Conservation (phyloP, 768 basidiomycete genomes). For the Lactarius psammicola region DNA sequence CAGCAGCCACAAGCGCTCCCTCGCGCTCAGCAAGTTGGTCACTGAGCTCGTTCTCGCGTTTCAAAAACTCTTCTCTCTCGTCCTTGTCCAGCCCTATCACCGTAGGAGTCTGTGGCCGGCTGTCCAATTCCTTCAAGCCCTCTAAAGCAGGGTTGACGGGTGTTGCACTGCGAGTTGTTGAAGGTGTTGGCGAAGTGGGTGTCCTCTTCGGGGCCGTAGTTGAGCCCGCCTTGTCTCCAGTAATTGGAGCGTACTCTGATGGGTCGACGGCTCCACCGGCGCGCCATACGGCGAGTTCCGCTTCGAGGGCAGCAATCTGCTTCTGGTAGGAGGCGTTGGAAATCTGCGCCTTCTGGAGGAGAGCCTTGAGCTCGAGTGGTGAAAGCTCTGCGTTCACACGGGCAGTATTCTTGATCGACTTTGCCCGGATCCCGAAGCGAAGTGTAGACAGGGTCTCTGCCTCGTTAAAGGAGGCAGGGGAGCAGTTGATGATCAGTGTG, state of each 20-base stretch:
- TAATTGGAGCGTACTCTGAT: slow-evolving; percentile 66
- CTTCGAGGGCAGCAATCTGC: slow-evolving; percentile 87
- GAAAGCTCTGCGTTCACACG: slow-evolving; percentile 98
- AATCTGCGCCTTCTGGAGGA: slow-evolving; percentile 85
- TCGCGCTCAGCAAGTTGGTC: slow-evolving; percentile 93
- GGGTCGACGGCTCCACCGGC: slow-evolving; percentile 82
- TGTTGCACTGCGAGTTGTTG: slow-evolving; percentile 65
- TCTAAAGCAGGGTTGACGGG: slow-evolving; percentile 74
- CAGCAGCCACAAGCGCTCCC: slow-evolving; percentile 70
- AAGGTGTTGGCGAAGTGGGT: slow-evolving; percentile 60
- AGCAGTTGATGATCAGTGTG: slow-evolving; percentile 99
- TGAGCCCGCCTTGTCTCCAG: slow-evolving; percentile 54
- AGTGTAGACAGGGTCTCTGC: slow-evolving; percentile 93
- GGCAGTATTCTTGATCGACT: slow-evolving; percentile 99
- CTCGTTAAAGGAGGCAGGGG: slow-evolving; percentile 96
- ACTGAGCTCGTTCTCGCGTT: slow-evolving; percentile 93
- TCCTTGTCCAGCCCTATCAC: slow-evolving; percentile 89
- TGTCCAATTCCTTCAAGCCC: slow-evolving; percentile 71
- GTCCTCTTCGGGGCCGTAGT: slow-evolving; percentile 48
- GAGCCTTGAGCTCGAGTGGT: slow-evolving; percentile 90
- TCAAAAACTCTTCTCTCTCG: slow-evolving; percentile 95
- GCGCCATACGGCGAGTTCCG: slow-evolving; percentile 88
- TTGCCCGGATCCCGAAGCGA: slow-evolving; percentile 99
- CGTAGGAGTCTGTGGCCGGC: slow-evolving; percentile 90
- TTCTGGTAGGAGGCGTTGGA: slow-evolving; percentile 81